Evolutionary conservation across 2,329 filamentous ascomycete genomes (phyloP).

Genomic region (Diaporthe sp.): DNA sequence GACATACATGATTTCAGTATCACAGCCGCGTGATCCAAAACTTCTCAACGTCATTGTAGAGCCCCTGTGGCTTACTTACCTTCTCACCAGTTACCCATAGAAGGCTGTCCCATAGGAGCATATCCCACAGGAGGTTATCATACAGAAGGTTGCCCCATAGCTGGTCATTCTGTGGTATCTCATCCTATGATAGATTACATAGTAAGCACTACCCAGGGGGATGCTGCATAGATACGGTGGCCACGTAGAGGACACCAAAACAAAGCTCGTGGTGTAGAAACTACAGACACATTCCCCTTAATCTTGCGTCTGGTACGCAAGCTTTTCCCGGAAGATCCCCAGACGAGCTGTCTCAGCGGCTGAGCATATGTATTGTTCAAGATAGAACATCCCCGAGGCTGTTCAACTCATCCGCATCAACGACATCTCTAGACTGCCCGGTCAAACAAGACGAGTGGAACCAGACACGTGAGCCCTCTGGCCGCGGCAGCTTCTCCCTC

Average conservation of each 20-base stretch:
- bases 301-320: too few relatives aligned
- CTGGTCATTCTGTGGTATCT: not conserved
- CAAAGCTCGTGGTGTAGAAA: not conserved
- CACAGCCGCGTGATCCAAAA: not conserved
- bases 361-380: not conserved
- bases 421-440: conserved; percentile 31
- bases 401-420: conserved; percentile 33
- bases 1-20: not conserved
- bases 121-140: not conserved
- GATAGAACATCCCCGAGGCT: not conserved
- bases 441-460: conserved; percentile 60
- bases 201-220: not conserved
- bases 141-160: not conserved
- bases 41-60: not conserved
- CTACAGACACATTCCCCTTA: not conserved
- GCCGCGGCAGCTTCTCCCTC: conserved; percentile 41
- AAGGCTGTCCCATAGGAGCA: not conserved
- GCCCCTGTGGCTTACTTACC: not conserved
- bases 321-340: too few relatives aligned
- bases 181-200: not conserved
- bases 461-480: conserved; percentile 45
- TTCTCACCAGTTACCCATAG: not conserved
- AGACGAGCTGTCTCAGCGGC: too few relatives aligned
- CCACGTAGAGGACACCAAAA: not conserved
- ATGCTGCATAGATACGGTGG: not conserved